Evolutionary conservation across 1,284 basidiomycete species (phyloP), one percentile per base, ranked within the genome.

Genomic region (Termitomyces sp.): DNA sequence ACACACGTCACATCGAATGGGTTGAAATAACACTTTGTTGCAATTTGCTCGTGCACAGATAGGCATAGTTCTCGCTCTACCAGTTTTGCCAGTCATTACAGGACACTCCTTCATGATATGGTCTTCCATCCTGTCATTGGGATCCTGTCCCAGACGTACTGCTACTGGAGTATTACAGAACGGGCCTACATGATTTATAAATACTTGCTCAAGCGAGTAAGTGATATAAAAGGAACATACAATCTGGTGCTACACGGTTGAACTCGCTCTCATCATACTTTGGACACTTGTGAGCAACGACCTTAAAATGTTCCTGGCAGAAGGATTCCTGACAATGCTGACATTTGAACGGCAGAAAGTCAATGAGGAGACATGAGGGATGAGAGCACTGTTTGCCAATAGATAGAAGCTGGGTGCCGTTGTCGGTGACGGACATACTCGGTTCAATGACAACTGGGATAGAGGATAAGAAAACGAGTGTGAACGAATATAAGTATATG

Each of bases 261-360:
- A 81, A 76, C 67, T 83, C 83, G 59, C 66, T 75, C 62, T 83
- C 81, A 61, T 91, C 88, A 64, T 86, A 90, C 60, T 85, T 77
- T 9, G 78, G 67, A 65, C 90, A 90, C 21, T 70, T 73, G 63
- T 92, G 89, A 2, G 75, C 75, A 21, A 76, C 71, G 8, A 85
- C 85, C 56, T 77, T 78, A 70, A 84, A 90, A 65, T 92, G 89
- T 9, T 90, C 86, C 46, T 81, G 80, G 61, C 90, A 92, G 70
- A 83, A 92, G 0, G 75, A 73, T 21, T 77, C 67, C 13, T 74
- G 66, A 65, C 88, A 91, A 62, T 89, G 85, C 50, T 86, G 81
- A 66, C 89, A 90, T 69, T 84, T 86, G 76, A 90, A 86, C 0
- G 89, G 88, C n/a, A 92, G 72, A 63, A 89, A 92, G 72, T 92